These are phyloP conservation scores for Colletotrichum sp. DNA, from an alignment of 2,329 filamentous ascomycete genomes.

Conservation along the genomic window DNA sequence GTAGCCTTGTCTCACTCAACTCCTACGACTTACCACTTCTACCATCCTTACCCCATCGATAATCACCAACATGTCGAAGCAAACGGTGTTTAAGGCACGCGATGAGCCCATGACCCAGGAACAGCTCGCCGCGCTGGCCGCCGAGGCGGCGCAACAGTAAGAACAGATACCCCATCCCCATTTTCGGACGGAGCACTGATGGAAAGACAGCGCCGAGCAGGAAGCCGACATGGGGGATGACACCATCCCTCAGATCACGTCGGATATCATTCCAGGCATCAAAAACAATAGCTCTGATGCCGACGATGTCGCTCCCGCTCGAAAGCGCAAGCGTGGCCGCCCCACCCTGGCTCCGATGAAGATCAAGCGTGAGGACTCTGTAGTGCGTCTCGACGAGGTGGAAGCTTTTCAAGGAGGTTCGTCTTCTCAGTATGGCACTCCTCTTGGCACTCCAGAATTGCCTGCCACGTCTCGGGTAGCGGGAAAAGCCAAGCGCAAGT, in stretches of 20 bases:
- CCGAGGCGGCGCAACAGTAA: neutral
- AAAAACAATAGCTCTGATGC: neutral
- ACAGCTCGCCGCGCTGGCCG: neutral
- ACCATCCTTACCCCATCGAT: neutral
- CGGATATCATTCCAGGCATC: neutral
- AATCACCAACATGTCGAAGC: conserved; percentile 18
- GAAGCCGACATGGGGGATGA: neutral
- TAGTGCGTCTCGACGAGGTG: neutral
- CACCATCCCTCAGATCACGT: neutral
- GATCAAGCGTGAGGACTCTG: neutral
- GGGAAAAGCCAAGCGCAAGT: neutral
- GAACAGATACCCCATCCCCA: neutral
- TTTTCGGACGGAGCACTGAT: neutral
- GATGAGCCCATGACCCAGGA: neutral
- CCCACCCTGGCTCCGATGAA: neutral
- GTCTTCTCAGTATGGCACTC: neutral
- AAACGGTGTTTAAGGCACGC: conserved; percentile 1
- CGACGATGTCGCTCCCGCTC: neutral
- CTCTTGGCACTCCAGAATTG: neutral
- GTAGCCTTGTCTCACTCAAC: neutral
- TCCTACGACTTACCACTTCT: neutral
- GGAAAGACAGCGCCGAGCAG: neutral
- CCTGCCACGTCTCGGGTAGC: neutral
- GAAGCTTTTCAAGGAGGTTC: neutral
- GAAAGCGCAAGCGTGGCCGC: neutral